Base-by-base conservation (phyloP, 192 early-diverging fungal genomes). In the Entomortierella parvispora region DNA sequence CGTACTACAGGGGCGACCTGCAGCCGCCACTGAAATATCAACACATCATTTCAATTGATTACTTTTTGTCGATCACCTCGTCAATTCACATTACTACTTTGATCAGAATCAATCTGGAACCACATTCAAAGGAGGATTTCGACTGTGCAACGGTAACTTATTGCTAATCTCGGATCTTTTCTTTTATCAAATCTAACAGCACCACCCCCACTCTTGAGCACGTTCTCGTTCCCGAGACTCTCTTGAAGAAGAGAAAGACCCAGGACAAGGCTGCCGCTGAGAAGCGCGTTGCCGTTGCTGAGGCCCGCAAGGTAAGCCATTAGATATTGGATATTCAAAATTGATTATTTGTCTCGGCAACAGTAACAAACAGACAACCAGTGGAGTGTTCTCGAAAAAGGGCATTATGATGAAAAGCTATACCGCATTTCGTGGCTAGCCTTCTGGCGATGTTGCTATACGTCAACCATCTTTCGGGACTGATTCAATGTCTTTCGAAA, bases 231-330 rank as follows among this genome's bases (percentile, higher is more conserved):
- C 93, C 93, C 84, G 93, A 95, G 84, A 93, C 92, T 68, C 83
- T 93, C 82, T 87, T 95, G 83, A 93, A 93, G 91, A 93, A 93
- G 88, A 89, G 90, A 76, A 90, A 91, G 84, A 72, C 82, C 76
- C 84, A 88, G 68, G 89, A 90, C 58, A 93, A 95, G 89, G 79
- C 86, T 32, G 86, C 87, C 65, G 89, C 84, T 65, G 85, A 87
- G 58, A 82, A 80, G 65, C 86, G 83, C 26, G 84, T 84, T 58
- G 83, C 76, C 51, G 81, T 84, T 69, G 79, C 66, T 45, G 85
- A 85, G 66, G 70, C 77, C 63, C 76, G 81, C 61, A 85, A 86
- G 84, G 87, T 84, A 82, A 80, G 12, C 7, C 37, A n/a, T n/a
- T n/a, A n/a, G n/a, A n/a, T n/a, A n/a, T n/a, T n/a, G n/a, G n/a